Evolutionary conservation across 345 rosid genomes (phyloP), one percentile per base, ranked within the genome.

Genomic region (Populus nigra): DNA sequence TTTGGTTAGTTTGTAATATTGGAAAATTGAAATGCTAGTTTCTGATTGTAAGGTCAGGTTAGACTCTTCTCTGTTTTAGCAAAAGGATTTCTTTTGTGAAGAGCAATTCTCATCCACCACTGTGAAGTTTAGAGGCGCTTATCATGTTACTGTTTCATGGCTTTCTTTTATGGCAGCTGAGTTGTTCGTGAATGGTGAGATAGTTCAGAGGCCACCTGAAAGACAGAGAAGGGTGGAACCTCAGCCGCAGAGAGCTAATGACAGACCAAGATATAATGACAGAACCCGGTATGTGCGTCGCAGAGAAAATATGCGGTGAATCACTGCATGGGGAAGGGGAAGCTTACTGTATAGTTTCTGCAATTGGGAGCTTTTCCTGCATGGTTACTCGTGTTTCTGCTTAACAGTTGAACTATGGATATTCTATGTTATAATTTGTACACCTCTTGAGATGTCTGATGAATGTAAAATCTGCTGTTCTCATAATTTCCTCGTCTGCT

Each of bases 221-320:
- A 92, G 98, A 78, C 97, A 96, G 83, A 91, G 88, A 78, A 86
- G 97, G 82, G 97, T 94, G 80, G 95, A 90, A 69, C 97, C 98
- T 1, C 98, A 89, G 86, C 97, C 97, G 7, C 98, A 92, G 87
- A 89, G 98, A 88, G 93, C 94, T 16, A 89, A 92, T 62, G 97
- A 94, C 80, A 86, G 98, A 84, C 97, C 99, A n/a, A 91, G 98
- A 86, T 96, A 94, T 86, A 96, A 96, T 67, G 99, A 94, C 85
- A 83, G 97, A 79, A 94, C 98, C 76, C 83, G 97, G 11, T 96
- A 92, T 31, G 92, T 88, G 27, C 94, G 98, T n/a, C 93, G 97
- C 80, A 84, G 91, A 79, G 97, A 93, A 79, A 92, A 89, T 78
- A 83, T 77, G 72, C 81, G 92, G 62, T 92, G 85, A 90, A 73